Conservation (phyloP, 1,284 basidiomycete species). For the Austroboletus niveus region DNA sequence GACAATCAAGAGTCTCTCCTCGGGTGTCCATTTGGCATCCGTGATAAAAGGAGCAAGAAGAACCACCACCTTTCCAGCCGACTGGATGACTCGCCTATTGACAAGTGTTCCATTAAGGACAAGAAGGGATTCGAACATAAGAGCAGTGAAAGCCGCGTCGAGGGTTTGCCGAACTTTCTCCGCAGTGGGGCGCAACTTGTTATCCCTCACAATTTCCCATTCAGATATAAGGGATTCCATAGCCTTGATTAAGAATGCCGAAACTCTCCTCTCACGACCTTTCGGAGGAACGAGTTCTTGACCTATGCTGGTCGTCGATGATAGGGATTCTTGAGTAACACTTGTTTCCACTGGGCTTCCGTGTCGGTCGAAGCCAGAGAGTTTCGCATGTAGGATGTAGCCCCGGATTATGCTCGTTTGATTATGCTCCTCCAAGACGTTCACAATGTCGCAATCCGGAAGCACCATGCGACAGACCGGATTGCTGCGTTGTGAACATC, state of each 20-base stretch:
- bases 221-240: conserved; percentile 51
- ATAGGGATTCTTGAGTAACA: conserved; percentile 5
- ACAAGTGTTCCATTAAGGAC: conserved; percentile 58
- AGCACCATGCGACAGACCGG: conserved; percentile 50
- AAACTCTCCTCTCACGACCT: conserved; percentile 63
- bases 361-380: conserved; percentile 45
- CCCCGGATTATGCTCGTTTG: conserved; percentile 61
- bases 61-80: conserved; percentile 55
- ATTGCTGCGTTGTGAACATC: conserved; percentile 46
- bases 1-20: conserved; percentile 63
- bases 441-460: conserved; percentile 65
- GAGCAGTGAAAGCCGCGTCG: conserved; percentile 62
- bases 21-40: conserved; percentile 50
- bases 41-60: conserved; percentile 44
- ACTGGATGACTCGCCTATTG: conserved; percentile 59
- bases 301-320: conserved; percentile 11
- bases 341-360: not conserved
- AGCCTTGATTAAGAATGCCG: conserved; percentile 57
- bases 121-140: conserved; percentile 70
- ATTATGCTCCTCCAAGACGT: conserved; percentile 57
- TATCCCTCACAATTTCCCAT: conserved; percentile 45
- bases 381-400: conserved; percentile 62
- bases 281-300: conserved; percentile 42
- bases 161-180: conserved; percentile 65
- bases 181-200: conserved; percentile 42